Percentiles rank a stretch among this genome's conserved stretches.
phyloP scores from a whole-genome alignment of 2,329 filamentous ascomycete genomes.

The Lachnellula arida region DNA sequence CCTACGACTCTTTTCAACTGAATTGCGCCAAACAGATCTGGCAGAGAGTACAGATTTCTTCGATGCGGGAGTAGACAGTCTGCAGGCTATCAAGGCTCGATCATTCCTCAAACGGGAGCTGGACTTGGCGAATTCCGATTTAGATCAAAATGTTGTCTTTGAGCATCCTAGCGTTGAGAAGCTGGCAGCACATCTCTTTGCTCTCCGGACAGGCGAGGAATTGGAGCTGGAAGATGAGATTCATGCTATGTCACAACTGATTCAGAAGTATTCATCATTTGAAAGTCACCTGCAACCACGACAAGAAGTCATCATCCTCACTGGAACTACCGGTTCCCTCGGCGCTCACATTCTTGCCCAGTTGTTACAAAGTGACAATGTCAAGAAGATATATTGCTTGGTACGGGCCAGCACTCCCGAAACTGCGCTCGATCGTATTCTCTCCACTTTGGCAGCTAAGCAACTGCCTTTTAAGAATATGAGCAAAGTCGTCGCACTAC shows the following conservation, averaged over 20 bases:
- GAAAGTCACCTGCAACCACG: background rate
- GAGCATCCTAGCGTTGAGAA: slow-evolving; percentile 47
- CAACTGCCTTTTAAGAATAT: slow-evolving; percentile 29
- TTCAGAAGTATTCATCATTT: slow-evolving; percentile 40
- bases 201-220: slow-evolving; percentile 31
- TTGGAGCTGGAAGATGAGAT: slow-evolving; percentile 32
- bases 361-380: slow-evolving; percentile 50
- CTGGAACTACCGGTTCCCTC: slow-evolving; percentile 47
- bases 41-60: slow-evolving; percentile 47
- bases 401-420: slow-evolving; percentile 36
- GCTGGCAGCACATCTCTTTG: slow-evolving; percentile 41
- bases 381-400: slow-evolving; percentile 48
- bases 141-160: slow-evolving; percentile 55
- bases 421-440: slow-evolving; percentile 32
- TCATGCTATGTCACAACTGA: slow-evolving; percentile 41
- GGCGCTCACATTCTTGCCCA: slow-evolving; percentile 55
- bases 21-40: slow-evolving; percentile 11
- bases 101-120: slow-evolving; percentile 46
- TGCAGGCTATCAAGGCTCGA: slow-evolving; percentile 52
- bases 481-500: slow-evolving; percentile 35
- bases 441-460: slow-evolving; percentile 31
- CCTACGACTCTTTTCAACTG: slow-evolving; percentile 12
- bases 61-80: slow-evolving; percentile 49
- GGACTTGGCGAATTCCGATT: slow-evolving; percentile 40
- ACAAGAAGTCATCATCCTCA: slow-evolving; percentile 35